Evolutionary conservation across 2,329 filamentous ascomycete species (phyloP).

Genomic region (Ophidiomyces ophidiicola): DNA sequence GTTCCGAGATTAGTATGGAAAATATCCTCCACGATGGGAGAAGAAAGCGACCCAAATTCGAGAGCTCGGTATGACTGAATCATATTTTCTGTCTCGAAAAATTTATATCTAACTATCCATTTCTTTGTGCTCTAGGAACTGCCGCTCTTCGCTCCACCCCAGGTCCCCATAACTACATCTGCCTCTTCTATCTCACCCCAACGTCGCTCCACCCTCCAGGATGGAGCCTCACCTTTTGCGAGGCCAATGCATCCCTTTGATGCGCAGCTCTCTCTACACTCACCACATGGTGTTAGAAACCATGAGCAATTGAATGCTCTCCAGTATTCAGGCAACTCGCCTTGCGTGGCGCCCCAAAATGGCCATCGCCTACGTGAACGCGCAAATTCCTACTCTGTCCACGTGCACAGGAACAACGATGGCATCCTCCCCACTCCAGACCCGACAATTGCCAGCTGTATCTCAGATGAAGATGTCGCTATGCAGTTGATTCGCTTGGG

Average conservation of each 20-base stretch:
- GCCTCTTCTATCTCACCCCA: conserved; percentile 92
- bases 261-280: conserved; percentile 65
- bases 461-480: conserved; percentile 96
- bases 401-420: conserved; percentile 32
- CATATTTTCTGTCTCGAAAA: conserved; percentile 17
- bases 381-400: conserved; percentile 41
- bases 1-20: conserved; percentile 92
- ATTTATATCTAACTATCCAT: conserved; percentile 17
- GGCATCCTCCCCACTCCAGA: conserved; percentile 82
- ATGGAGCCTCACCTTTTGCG: conserved; percentile 59
- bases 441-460: conserved; percentile 91
- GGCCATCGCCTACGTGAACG: conserved; percentile 55
- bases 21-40: conserved; percentile 97
- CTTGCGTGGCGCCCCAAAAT: conserved; percentile 52
- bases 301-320: conserved; percentile 32
- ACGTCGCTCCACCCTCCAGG: conserved; percentile 64
- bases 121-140: conserved; percentile 58
- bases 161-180: conserved; percentile 89
- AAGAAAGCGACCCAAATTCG: conserved; percentile 85
- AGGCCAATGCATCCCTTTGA: conserved; percentile 69
- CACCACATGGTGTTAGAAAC: conserved; percentile 64
- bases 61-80: conserved; percentile 73
- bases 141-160: conserved; percentile 84
- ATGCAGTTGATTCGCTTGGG: conserved; percentile 93
- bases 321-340: conserved; percentile 24